Percentiles rank a stretch among this genome's conserved stretches.
phyloP scores from a whole-genome alignment of 768 basidiomycete species.

The Lactarius trivialis region DNA sequence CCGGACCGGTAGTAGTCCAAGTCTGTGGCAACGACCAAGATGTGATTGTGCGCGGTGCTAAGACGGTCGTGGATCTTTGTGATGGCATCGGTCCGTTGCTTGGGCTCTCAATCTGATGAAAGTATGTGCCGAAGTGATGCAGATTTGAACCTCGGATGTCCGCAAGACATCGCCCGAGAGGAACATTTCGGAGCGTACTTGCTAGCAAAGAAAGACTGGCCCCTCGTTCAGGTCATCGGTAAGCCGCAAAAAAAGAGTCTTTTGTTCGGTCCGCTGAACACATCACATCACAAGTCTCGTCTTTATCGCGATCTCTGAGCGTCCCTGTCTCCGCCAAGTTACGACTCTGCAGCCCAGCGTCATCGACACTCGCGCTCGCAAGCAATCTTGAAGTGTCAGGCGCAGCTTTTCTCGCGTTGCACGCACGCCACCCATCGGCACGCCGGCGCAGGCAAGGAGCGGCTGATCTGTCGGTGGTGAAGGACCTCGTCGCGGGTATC shows the following conservation, averaged over 20 bases:
- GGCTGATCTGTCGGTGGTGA: constrained; percentile 59
- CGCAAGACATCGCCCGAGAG: constrained; percentile 60
- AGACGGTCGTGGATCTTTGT: constrained; percentile 51
- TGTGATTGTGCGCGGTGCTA: constrained; percentile 51
- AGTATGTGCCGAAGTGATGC: constrained; percentile 15
- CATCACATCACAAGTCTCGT: constrained; percentile 41
- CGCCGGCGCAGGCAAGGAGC: constrained; percentile 64
- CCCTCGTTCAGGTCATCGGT: constrained; percentile 60
- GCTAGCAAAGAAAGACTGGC: constrained; percentile 68
- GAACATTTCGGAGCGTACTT: constrained; percentile 72
- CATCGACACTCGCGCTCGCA: constrained; percentile 51
- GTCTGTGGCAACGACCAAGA: constrained; percentile 68
- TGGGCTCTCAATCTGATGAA: background rate
- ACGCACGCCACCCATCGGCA: constrained; percentile 67
- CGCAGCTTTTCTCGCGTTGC: constrained; percentile 64
- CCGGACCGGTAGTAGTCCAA: constrained; percentile 58
- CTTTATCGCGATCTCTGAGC: constrained; percentile 54
- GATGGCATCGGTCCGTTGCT: constrained; percentile 56
- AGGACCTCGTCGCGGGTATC: constrained; percentile 44
- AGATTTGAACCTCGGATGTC: constrained; percentile 83
- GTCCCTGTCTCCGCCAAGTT: constrained; percentile 63
- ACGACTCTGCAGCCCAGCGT: constrained; percentile 35
- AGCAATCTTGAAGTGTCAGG: constrained; percentile 56
- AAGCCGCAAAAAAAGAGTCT: constrained; percentile 16
- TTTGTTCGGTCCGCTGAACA: background rate